Base-by-base conservation (phyloP, 305 asterid genomes). In the Rubia occidens region DNA sequence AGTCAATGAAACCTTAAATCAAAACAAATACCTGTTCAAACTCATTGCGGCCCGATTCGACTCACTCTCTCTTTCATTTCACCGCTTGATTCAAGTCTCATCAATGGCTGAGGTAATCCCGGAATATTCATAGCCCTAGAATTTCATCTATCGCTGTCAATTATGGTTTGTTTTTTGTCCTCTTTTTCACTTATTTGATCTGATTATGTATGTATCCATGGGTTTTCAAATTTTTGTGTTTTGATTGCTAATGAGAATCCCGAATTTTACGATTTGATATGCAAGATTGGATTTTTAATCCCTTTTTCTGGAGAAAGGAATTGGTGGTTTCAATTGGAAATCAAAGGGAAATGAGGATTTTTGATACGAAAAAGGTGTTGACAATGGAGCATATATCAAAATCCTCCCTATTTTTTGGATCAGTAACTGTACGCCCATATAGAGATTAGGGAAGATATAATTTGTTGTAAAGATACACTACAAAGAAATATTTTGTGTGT, bases 101-200 rank as follows among this genome's bases (percentile, higher is more conserved):
- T 68, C 72, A 55, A 68, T 68, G 72, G 72, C 72, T 6, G 72
- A 68, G 72, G 72, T 68, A 67, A 67, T 9, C 71, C 24, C 44
- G 32, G 47, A 68, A 54, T 5, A 2, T 11, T 0, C 56, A 7
- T 18, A n/a, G 8, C 62, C 26, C 8, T 11, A 10, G 29, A 67
- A 53, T 32, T 35, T 2, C 47, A 32, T 49, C 21, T 32, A n/a
- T 65, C 68, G n/a, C n/a, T n/a, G n/a, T n/a, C n/a, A n/a, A n/a
- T n/a, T n/a, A n/a, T n/a, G n/a, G n/a, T 67, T 15, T 49, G n/a
- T 17, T 8, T 6, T 66, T 66, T 67, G 20, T 10, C 8, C 15
- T 35, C 40, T 3, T 11, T 17, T 39, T n/a, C n/a, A n/a, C n/a
- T n/a, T 20, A 5, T 8, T 35, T 18, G n/a, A 35, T 68, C 58